These are phyloP conservation scores for Leccinum boreale DNA, from an alignment of 768 basidiomycete species.

Conservation along the genomic window DNA sequence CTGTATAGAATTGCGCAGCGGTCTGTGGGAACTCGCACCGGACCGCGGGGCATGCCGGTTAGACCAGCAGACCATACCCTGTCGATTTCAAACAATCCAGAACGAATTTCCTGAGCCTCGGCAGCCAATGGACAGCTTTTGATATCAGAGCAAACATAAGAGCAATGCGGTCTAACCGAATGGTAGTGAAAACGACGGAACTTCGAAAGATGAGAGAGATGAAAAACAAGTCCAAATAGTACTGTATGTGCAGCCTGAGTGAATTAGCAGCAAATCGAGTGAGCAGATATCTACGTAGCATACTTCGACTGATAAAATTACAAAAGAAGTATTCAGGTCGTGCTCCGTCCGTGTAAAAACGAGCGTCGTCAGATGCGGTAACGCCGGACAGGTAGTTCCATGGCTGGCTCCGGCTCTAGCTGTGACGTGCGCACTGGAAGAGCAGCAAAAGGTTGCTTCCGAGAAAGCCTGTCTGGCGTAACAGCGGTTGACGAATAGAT, in stretches of 20 bases:
- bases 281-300: not conserved
- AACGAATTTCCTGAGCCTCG: too few species aligned
- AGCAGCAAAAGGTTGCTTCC: constrained; percentile 16
- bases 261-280: not conserved
- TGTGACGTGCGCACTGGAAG: constrained; percentile 30
- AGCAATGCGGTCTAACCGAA: not conserved
- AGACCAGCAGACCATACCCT: not conserved
- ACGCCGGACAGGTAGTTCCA: constrained; percentile 26
- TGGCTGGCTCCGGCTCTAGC: constrained; percentile 31
- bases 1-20: not conserved
- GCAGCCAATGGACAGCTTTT: not conserved
- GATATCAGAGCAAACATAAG: not conserved
- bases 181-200: not conserved
- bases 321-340: not conserved
- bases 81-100: not conserved
- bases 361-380: not conserved
- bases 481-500: not conserved
- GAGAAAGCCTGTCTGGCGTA: constrained; percentile 1
- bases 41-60: not conserved
- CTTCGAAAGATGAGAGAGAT: not conserved
- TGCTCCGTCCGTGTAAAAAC: too few species aligned
- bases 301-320: not conserved
- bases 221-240: not conserved
- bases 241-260: not conserved
- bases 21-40: constrained; percentile 1